Base-by-base conservation (phyloP, 225 moss, liverwort and hornwort genomes). In the Pseudisothecium myosuroides region DNA sequence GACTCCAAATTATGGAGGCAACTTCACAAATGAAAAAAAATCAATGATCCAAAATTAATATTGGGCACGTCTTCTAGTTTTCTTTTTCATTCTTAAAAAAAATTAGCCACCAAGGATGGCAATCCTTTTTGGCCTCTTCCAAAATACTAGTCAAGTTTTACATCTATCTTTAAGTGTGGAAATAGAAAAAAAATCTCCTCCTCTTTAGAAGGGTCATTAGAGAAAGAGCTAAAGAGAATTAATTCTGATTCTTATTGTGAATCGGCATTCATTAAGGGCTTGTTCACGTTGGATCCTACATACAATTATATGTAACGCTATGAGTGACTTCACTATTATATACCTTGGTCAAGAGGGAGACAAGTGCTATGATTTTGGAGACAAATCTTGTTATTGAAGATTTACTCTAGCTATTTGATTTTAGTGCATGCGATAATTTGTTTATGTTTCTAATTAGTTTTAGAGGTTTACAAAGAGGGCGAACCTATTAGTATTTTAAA, bases 1-100 rank as follows among this genome's bases (percentile, higher is more conserved):
- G 11, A 74, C 11, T 31, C 4, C 0, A 0, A 45, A 45, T 45
- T 28, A 73, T 1, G 8, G 5, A 43, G 3, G 18, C 11, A 4
- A 47, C 28, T 74, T 47, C 11, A 74, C 11, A 47, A 29, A 74
- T 31, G 4, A 47, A 18, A 9, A 10, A 29, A 11, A 29, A 47
- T 1, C 3, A 45, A 72, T 0, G 0, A 43, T 11, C 6, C 11
- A 74, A 47, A 73, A 29, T 10, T 18, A 47, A 29, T 74, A 74
- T 18, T 74, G 1, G 17, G 1, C 6, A 74, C 47, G 6, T 47
- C 45, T 73, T 74, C 6, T 0, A 18, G 1, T 11, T 5, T 0
- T 31, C 29, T 47, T 74, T 74, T 29, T 11, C 0, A 29, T 47
- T 71, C 15, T 18, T 11, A 3, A 11, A 73, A 45, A 27, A 43